Conservation (phyloP, 768 basidiomycete genomes). For the Mycena vitilis region DNA sequence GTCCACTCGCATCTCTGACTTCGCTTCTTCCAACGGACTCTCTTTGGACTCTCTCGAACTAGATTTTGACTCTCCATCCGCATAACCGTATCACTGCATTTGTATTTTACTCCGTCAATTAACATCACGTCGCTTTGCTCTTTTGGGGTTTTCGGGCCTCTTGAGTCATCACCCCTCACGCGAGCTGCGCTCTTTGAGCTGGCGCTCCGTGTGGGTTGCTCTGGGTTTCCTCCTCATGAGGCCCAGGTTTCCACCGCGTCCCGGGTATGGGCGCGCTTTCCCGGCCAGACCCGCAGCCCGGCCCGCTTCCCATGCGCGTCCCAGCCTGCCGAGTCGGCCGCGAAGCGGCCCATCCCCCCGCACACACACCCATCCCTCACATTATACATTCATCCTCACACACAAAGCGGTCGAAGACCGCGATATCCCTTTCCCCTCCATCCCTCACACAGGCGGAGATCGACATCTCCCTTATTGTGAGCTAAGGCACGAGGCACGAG, state of each 20-base stretch:
- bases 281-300: too few relatives aligned
- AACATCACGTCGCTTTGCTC: background rate
- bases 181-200: constrained; percentile 7
- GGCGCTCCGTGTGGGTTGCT: background rate
- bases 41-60: background rate
- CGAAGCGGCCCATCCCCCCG: background rate
- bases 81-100: too few relatives aligned
- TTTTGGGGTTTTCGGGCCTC: background rate
- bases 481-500: too few relatives aligned
- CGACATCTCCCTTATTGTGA: too few relatives aligned
- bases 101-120: background rate
- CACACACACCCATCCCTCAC: too few relatives aligned
- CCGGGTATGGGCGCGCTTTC: too few relatives aligned
- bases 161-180: background rate
- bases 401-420: too few relatives aligned
- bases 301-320: background rate
- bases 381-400: too few relatives aligned
- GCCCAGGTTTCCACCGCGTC: too few relatives aligned
- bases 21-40: background rate
- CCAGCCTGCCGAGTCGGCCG: background rate
- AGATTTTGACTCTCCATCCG: background rate
- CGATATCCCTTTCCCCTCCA: too few relatives aligned
- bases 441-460: too few relatives aligned
- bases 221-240: background rate
- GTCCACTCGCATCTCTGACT: background rate